A percentile compares a stretch with the other conserved stretches of the same genome.
These are phyloP conservation scores for Gonapodya prolifera DNA, from an alignment of 192 early-diverging fungal species.

Conservation along the genomic window DNA sequence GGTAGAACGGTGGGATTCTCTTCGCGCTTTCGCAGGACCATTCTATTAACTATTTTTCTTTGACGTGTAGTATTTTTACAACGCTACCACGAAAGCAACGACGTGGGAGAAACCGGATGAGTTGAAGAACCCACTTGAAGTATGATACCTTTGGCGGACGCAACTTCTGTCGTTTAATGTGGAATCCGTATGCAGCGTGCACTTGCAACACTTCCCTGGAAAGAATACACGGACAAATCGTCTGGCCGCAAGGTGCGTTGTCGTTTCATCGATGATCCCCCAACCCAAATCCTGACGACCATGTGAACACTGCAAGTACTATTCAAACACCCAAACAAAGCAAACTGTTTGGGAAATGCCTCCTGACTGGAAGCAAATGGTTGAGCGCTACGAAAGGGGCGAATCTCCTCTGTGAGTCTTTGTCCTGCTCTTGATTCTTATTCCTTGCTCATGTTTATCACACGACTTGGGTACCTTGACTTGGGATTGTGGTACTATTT, in stretches of 20 bases:
- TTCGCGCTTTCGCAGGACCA: too few species aligned
- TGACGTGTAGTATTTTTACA: constrained; percentile 58
- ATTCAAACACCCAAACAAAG: constrained; percentile 63
- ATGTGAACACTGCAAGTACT: constrained; percentile 39
- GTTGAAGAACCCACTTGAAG: constrained; percentile 59
- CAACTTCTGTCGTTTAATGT: background rate
- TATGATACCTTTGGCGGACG: constrained; percentile 14
- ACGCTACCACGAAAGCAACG: constrained; percentile 58
- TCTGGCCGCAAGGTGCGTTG: constrained; percentile 22
- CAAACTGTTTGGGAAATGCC: constrained; percentile 82
- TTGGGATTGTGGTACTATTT: background rate
- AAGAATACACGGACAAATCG: constrained; percentile 66
- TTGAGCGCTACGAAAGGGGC: background rate
- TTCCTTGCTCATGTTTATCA: too few species aligned
- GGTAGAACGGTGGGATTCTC: background rate
- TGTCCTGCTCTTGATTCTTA: background rate
- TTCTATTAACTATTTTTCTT: too few species aligned
- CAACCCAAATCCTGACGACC: background rate
- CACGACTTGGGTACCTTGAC: too few species aligned
- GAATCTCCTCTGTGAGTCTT: background rate
- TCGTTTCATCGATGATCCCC: background rate
- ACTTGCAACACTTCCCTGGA: constrained; percentile 57
- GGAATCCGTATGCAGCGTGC: constrained; percentile 23
- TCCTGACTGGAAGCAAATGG: constrained; percentile 45
- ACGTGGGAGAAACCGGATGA: constrained; percentile 94